These are phyloP conservation scores for Phytophthora europaea DNA, from an alignment of 352 stramenopile species.

Conservation along the genomic window DNA sequence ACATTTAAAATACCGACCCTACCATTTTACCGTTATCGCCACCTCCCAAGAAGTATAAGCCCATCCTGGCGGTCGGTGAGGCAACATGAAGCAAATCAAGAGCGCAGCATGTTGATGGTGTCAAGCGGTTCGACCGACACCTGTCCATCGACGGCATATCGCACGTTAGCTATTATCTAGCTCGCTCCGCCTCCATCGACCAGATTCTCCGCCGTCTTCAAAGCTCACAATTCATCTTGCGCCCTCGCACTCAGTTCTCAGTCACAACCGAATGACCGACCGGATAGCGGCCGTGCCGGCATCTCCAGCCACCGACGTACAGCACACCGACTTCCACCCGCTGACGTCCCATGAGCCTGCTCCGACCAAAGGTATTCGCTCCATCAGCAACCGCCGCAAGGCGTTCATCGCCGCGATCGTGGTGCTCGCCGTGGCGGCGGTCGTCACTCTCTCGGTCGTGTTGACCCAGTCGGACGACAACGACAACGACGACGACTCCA, in stretches of 20 bases:
- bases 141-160: slow-evolving; percentile 16
- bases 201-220: background rate
- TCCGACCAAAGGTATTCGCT: slow-evolving; percentile 16
- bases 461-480: slow-evolving; percentile 26
- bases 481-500: slow-evolving; percentile 10
- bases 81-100: background rate
- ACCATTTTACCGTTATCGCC: background rate
- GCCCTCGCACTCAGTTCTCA: background rate
- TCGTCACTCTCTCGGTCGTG: slow-evolving; percentile 30
- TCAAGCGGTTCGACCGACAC: background rate
- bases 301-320: slow-evolving; percentile 14
- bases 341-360: slow-evolving; percentile 13
- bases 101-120: background rate
- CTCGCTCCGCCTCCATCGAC: slow-evolving; percentile 1
- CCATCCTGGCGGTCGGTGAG: too few relatives aligned
- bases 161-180: slow-evolving; percentile 1
- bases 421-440: slow-evolving; percentile 24
- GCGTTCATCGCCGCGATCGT: slow-evolving; percentile 15
- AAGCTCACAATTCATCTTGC: slow-evolving; percentile 2
- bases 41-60: background rate
- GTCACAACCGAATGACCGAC: background rate
- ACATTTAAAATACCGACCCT: background rate
- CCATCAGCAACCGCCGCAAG: slow-evolving; percentile 32
- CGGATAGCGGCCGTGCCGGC: slow-evolving; percentile 1
- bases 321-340: slow-evolving; percentile 21